phyloP scores from a whole-genome alignment of 2,329 filamentous ascomycete species.

The Leptographium flavum region DNA sequence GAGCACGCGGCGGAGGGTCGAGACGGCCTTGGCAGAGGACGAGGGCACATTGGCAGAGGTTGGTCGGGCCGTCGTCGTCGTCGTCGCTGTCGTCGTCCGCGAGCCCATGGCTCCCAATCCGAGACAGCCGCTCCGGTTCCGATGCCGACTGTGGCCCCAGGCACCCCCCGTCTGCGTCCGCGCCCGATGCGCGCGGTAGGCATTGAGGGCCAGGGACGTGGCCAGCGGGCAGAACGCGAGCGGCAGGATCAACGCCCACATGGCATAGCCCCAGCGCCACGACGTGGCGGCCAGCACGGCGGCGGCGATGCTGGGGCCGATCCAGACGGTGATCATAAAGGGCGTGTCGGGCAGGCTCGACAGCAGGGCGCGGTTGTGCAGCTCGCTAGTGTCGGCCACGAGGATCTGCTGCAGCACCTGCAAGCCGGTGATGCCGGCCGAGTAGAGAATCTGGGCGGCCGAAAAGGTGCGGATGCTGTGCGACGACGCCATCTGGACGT shows the following conservation, averaged over 20 bases:
- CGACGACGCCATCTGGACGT: slow-evolving; percentile 41
- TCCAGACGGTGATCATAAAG: slow-evolving; percentile 47
- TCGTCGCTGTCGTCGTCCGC: neutral
- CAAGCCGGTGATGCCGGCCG: slow-evolving; percentile 29
- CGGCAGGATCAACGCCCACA: slow-evolving; percentile 48
- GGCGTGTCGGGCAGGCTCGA: slow-evolving; percentile 44
- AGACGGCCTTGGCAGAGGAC: neutral
- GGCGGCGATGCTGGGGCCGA: slow-evolving; percentile 37
- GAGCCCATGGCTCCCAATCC: slow-evolving; percentile 20
- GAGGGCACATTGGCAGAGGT: neutral
- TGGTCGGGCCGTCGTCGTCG: neutral
- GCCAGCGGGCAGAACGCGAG: slow-evolving; percentile 39
- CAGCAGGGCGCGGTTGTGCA: slow-evolving; percentile 45
- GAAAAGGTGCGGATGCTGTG: slow-evolving; percentile 36
- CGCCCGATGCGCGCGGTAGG: slow-evolving; percentile 21
- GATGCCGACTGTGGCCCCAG: too few species aligned
- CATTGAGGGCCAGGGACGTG: slow-evolving; percentile 34
- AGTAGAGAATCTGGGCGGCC: slow-evolving; percentile 45
- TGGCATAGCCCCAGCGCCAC: slow-evolving; percentile 51
- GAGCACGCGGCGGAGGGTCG: slow-evolving; percentile 14
- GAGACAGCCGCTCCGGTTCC: slow-evolving; percentile 23
- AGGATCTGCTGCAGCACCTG: slow-evolving; percentile 50
- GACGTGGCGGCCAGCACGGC: slow-evolving; percentile 28
- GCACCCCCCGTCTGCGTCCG: neutral
- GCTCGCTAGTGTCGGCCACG: slow-evolving; percentile 46